Evolutionary conservation across 768 basidiomycete genomes (phyloP).

Genomic region (Suillus discolor): DNA sequence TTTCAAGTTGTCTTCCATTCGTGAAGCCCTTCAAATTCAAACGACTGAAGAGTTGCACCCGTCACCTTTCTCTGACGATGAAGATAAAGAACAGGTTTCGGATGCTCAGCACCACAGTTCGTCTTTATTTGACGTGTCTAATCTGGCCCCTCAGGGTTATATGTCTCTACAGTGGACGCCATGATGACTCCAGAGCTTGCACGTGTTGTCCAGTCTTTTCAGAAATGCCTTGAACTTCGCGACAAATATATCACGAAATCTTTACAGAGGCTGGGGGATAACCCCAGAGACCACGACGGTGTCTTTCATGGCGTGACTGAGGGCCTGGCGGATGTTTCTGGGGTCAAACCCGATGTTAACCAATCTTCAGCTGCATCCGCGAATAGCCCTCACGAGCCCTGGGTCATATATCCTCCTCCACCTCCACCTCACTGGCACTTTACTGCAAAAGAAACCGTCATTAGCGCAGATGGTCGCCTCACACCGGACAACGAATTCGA

Average conservation of each 20-base stretch:
- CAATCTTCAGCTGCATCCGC: constrained; percentile 27
- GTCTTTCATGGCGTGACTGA: constrained; percentile 70
- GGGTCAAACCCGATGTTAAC: constrained; percentile 65
- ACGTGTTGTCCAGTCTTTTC: constrained; percentile 69
- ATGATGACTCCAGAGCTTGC: constrained; percentile 45
- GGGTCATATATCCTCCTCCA: constrained; percentile 91
- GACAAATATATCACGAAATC: constrained; percentile 95
- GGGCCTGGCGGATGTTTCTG: constrained; percentile 61
- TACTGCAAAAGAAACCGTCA: constrained; percentile 51
- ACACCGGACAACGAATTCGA: constrained; percentile 51
- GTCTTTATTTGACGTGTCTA: constrained; percentile 8
- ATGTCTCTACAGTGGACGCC: constrained; percentile 14
- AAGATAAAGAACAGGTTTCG: constrained; percentile 36
- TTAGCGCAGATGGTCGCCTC: constrained; percentile 41
- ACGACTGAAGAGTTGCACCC: constrained; percentile 16
- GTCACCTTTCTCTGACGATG: constrained; percentile 34
- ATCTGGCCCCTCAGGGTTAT: constrained; percentile 1
- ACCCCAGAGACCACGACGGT: constrained; percentile 90
- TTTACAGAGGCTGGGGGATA: constrained; percentile 90
- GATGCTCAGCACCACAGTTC: constrained; percentile 36
- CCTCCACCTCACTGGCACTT: constrained; percentile 98
- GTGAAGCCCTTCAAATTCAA: constrained; percentile 26
- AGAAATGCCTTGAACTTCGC: constrained; percentile 84
- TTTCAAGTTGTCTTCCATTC: constrained; percentile 41
- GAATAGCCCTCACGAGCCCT: constrained; percentile 50